A percentile compares a stretch with the other conserved stretches of the same genome.
phyloP scores from a whole-genome alignment of 768 basidiomycete species.

The Auriscalpium microsporum region DNA sequence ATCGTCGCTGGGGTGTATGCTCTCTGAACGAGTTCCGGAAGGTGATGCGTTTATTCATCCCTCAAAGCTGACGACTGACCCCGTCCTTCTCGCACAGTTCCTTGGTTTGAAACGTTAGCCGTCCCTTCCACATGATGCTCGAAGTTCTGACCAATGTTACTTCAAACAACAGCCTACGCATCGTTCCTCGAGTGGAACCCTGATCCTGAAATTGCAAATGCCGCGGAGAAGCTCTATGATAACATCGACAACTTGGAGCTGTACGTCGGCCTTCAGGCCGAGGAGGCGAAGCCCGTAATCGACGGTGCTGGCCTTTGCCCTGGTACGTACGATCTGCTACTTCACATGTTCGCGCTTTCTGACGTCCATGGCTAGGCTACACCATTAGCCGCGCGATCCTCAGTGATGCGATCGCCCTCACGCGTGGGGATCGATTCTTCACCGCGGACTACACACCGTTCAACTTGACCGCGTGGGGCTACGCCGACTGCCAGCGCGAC shows the following conservation, averaged over 20 bases:
- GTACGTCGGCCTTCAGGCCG: slow-evolving; percentile 75
- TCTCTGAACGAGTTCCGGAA: slow-evolving; percentile 78
- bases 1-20: slow-evolving; percentile 73
- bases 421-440: slow-evolving; percentile 77
- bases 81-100: slow-evolving; percentile 32
- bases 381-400: slow-evolving; percentile 82
- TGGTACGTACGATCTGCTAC: slow-evolving; percentile 31
- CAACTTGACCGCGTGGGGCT: slow-evolving; percentile 81
- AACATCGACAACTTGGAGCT: slow-evolving; percentile 71
- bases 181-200: slow-evolving; percentile 81
- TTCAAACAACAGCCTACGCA: slow-evolving; percentile 40
- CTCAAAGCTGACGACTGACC: neutral
- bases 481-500: slow-evolving; percentile 74
- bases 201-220: slow-evolving; percentile 53
- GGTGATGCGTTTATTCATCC: slow-evolving; percentile 23
- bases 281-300: slow-evolving; percentile 64
- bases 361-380: slow-evolving; percentile 38
- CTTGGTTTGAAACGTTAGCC: slow-evolving; percentile 65
- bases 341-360: neutral
- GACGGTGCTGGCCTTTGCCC: slow-evolving; percentile 83
- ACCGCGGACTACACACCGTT: slow-evolving; percentile 75
- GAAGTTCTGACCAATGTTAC: neutral
- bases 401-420: slow-evolving; percentile 78
- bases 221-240: slow-evolving; percentile 73
- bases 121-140: neutral